A percentile compares a stretch with the other conserved stretches of the same genome.
phyloP scores from a whole-genome alignment of 1,139 yeast genomes.

The Protomyces lactucae-debilis region DNA sequence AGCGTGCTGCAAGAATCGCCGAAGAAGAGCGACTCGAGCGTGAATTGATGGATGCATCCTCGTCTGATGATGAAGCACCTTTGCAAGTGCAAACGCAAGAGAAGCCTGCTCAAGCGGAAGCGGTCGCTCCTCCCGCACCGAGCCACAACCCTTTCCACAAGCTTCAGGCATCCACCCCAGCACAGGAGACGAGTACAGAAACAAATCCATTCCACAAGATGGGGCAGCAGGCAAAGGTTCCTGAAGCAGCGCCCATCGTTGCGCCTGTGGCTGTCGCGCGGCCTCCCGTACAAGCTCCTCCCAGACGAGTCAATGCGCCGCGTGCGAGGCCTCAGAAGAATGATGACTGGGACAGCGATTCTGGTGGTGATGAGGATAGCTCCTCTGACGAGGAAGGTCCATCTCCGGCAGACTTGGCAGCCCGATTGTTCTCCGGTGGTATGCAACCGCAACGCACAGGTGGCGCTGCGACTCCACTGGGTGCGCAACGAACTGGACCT shows the following conservation, averaged over 20 bases:
- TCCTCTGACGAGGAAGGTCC: slow-evolving; percentile 25
- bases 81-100: not conserved
- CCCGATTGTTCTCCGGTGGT: slow-evolving; percentile 19
- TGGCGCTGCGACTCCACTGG: slow-evolving; percentile 14
- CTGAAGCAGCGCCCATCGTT: slow-evolving; percentile 32
- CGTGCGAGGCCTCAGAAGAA: slow-evolving; percentile 3
- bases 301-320: slow-evolving; percentile 9
- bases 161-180: not conserved
- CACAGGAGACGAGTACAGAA: not conserved
- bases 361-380: slow-evolving; percentile 7
- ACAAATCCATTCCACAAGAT: slow-evolving; percentile 25
- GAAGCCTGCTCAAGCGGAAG: not conserved
- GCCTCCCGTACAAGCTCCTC: not conserved
- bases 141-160: not conserved
- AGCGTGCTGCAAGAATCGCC: slow-evolving; percentile 55
- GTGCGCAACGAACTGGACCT: slow-evolving; percentile 17
- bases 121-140: slow-evolving; percentile 16
- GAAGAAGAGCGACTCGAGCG: slow-evolving; percentile 40
- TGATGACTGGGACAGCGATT: slow-evolving; percentile 20
- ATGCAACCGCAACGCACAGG: slow-evolving; percentile 21
- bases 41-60: slow-evolving; percentile 44
- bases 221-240: not conserved
- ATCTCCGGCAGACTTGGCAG: slow-evolving; percentile 24
- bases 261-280: slow-evolving; percentile 26
- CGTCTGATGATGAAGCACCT: slow-evolving; percentile 31